These are phyloP conservation scores for Xylariaceae sp. DNA, from an alignment of 2,329 filamentous ascomycete genomes.

Conservation along the genomic window DNA sequence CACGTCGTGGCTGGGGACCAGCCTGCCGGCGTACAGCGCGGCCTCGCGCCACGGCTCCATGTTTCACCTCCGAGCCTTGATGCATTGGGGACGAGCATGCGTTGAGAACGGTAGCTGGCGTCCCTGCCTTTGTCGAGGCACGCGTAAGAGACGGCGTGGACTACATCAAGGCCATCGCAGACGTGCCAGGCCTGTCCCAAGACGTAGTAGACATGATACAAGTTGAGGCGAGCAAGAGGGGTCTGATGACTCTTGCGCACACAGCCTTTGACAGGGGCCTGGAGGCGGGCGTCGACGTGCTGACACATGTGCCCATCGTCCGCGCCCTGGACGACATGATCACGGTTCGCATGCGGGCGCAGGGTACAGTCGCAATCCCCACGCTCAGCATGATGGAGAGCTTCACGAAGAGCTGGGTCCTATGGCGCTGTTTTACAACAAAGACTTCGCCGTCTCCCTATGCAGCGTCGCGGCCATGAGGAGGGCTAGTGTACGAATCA, in stretches of 20 bases:
- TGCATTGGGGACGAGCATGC: constrained; percentile 5
- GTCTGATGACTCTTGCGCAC: constrained; percentile 25
- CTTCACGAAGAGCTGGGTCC: constrained; percentile 18
- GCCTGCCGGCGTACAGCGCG: constrained; percentile 5
- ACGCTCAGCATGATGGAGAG: constrained; percentile 24
- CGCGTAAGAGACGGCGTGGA: constrained; percentile 18
- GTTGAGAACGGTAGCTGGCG: neutral
- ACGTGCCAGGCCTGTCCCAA: constrained; percentile 21
- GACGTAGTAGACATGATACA: constrained; percentile 21
- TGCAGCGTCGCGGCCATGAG: constrained; percentile 21
- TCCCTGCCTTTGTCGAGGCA: neutral
- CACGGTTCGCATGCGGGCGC: constrained; percentile 14
- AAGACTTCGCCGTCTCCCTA: constrained; percentile 22
- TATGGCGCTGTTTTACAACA: constrained; percentile 16
- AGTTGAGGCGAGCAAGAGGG: constrained; percentile 19
- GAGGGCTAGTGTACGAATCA: constrained; percentile 10
- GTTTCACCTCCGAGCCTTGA: constrained; percentile 2
- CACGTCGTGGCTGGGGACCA: constrained; percentile 3
- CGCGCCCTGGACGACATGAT: constrained; percentile 20
- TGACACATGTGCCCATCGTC: constrained; percentile 28
- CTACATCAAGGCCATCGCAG: constrained; percentile 28
- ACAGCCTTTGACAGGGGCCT: constrained; percentile 25
- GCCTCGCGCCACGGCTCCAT: constrained; percentile 3
- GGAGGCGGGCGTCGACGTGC: constrained; percentile 25
- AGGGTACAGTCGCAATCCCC: constrained; percentile 24